Conservation (phyloP, 2,329 filamentous ascomycete species). For the Cladosporium sp. region DNA sequence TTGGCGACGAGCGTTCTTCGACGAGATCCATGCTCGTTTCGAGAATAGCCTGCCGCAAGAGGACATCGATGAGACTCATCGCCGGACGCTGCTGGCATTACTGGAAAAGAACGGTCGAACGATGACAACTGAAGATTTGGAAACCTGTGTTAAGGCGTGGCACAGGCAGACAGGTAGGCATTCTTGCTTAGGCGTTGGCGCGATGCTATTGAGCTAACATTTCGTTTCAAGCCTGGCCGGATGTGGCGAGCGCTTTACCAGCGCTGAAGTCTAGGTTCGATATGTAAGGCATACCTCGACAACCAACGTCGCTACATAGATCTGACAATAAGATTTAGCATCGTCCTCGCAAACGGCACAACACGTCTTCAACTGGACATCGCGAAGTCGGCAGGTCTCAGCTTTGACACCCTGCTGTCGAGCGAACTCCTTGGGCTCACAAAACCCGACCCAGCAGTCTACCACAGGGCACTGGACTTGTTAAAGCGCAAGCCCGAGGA, state of each 20-base stretch:
- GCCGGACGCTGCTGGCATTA: conserved; percentile 36
- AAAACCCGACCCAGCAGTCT: conserved; percentile 47
- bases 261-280: conserved; percentile 30
- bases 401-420: conserved; percentile 51
- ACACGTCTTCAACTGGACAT: conserved; percentile 53
- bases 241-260: conserved; percentile 42
- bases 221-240: conserved; percentile 42
- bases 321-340: not conserved
- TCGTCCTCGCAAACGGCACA: conserved; percentile 53
- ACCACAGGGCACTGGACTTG: conserved; percentile 42
- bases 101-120: conserved; percentile 18
- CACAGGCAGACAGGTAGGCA: conserved; percentile 36
- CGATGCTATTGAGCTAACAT: not conserved
- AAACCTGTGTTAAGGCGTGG: conserved; percentile 35
- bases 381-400: conserved; percentile 41
- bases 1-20: conserved; percentile 50
- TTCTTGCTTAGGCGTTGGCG: not conserved
- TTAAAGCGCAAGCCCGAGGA: conserved; percentile 44
- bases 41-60: conserved; percentile 35
- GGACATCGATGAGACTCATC: conserved; percentile 50
- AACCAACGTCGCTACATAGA: not conserved
- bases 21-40: conserved; percentile 39
- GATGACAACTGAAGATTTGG: not conserved
- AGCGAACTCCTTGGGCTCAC: conserved; percentile 47
- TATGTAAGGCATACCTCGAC: conserved; percentile 22